Base-by-base conservation (phyloP, 208 protist species). In the Leishmania tarentolae region DNA sequence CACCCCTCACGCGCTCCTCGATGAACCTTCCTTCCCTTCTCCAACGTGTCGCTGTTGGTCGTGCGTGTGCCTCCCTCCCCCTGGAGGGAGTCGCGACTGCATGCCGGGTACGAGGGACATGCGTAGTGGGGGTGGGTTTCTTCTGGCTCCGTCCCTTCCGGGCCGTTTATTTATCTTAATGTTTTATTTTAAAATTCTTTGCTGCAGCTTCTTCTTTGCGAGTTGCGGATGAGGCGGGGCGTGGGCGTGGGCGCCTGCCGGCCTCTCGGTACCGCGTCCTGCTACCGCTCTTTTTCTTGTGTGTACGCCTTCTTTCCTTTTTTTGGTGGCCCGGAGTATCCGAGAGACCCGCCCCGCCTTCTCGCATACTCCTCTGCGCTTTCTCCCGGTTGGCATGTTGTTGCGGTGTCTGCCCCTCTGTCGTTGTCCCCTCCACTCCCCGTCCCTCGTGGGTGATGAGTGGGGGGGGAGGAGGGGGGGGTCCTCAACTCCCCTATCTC, bases 81-180 rank as follows among this genome's bases (percentile, higher is more conserved):
- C 15, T 61, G 56, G 57, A 31, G 57, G 2, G 57, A 31, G 57
- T 63, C 28, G 57, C 15, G 5, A 6, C 57, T 35, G 28, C 28
- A 15, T 31, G 28, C 28, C 57, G 2, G 9, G 9, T 63, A 28
- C 31, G 9, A 63, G 3, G 9, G 57, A 9, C n/a, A 63, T 31
- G 57, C 17, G 28, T 63, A 35, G 57, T 35, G 3, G 28, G 11
- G 0, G 15, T 31, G 63, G 15, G 15, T 4, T 35, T 35, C 35
- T 35, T 40, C 28, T 42, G 9, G 19, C 17, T 35, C 17, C 15
- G 31, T 24, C 13, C 17, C 24, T 68, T 68, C 28, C 13, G 17
- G 15, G 19, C 2, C 65, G 53, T 78, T 81, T 35, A 28, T 74
- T 66, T 53, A n/a, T n/a, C n/a, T n/a, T n/a, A n/a, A n/a, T 75